Percentiles rank a stretch among this genome's conserved stretches.
These are phyloP conservation scores for Hemerocallis citrina DNA, from an alignment of 106 monocot species.

Conservation along the genomic window DNA sequence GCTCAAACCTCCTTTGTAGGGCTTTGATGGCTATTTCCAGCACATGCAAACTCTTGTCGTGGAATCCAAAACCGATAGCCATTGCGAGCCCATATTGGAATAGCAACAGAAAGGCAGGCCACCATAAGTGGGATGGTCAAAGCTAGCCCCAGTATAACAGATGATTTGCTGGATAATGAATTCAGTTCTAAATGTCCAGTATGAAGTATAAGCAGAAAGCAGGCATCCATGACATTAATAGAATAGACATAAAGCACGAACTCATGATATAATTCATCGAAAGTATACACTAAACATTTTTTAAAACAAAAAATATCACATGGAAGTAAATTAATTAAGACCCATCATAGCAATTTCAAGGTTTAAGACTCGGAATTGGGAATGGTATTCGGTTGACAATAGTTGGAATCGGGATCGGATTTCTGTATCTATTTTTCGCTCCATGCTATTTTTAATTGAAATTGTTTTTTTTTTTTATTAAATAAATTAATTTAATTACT, in stretches of 20 bases:
- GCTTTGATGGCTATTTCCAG: conserved; percentile 34
- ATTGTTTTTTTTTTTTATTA: too few species aligned
- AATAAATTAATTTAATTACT: too few species aligned
- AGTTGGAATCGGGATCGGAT: too few species aligned
- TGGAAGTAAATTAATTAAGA: too few species aligned
- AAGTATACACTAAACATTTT: too few species aligned
- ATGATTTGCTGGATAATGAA: conserved; percentile 77
- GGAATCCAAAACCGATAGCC: conserved; percentile 72
- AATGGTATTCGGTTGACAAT: too few species aligned
- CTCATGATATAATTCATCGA: neutral
- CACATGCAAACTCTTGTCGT: conserved; percentile 28
- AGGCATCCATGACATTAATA: neutral
- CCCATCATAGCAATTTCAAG: too few species aligned
- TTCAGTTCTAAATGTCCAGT: neutral
- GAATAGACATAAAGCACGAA: neutral
- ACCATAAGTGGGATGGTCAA: conserved; percentile 90
- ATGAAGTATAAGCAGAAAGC: neutral
- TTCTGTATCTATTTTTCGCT: too few species aligned
- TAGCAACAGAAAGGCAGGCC: conserved; percentile 78
- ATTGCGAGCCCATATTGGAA: conserved; percentile 88
- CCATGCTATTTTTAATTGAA: too few species aligned
- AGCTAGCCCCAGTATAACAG: conserved; percentile 88
- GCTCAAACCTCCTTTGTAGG: conserved; percentile 55
- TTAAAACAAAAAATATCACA: too few species aligned
- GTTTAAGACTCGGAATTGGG: too few species aligned